Conservation (phyloP, 2,329 filamentous ascomycete species). For the Penicillium sp. region DNA sequence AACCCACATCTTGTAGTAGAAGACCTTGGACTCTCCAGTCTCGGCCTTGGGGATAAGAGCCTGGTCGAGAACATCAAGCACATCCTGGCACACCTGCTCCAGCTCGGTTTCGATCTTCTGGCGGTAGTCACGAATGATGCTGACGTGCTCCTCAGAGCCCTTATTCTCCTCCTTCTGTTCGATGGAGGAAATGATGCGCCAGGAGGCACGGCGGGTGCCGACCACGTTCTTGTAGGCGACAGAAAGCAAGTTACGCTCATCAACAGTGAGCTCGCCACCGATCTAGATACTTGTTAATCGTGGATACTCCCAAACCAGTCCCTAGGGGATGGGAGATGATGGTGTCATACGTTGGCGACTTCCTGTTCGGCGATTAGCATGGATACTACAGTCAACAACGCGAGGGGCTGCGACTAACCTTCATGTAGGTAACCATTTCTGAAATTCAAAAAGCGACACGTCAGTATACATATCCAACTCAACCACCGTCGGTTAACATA, state of each 20-base stretch:
- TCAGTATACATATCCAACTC: slow-evolving; percentile 9
- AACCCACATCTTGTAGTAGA: slow-evolving; percentile 98
- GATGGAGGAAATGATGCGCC: slow-evolving; percentile 99
- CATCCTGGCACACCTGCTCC: slow-evolving; percentile 97
- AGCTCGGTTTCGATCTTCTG: slow-evolving; percentile 98
- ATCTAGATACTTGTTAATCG: slow-evolving; percentile 47
- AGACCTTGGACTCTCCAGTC: slow-evolving; percentile 98
- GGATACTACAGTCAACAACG: slow-evolving; percentile 26
- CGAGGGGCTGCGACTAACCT: slow-evolving; percentile 54
- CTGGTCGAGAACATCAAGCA: slow-evolving; percentile 90
- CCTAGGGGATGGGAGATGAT: slow-evolving; percentile 11
- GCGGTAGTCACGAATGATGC: slow-evolving; percentile 93
- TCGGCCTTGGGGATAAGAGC: slow-evolving; percentile 93
- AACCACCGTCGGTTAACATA: slow-evolving; percentile 41
- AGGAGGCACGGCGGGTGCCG: slow-evolving; percentile 94
- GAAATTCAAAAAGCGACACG: slow-evolving; percentile 28
- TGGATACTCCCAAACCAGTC: neutral
- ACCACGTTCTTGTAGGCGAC: slow-evolving; percentile 99
- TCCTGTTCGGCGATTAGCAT: slow-evolving; percentile 57
- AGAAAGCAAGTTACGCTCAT: slow-evolving; percentile 87
- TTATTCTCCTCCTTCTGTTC: slow-evolving; percentile 99
- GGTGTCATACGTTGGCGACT: slow-evolving; percentile 77
- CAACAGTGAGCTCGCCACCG: slow-evolving; percentile 66
- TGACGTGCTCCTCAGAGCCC: slow-evolving; percentile 91
- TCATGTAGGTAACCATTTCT: slow-evolving; percentile 99